Base-by-base conservation (phyloP, 495 filamentous ascomycete species). In the Glutinoglossum americanum region DNA sequence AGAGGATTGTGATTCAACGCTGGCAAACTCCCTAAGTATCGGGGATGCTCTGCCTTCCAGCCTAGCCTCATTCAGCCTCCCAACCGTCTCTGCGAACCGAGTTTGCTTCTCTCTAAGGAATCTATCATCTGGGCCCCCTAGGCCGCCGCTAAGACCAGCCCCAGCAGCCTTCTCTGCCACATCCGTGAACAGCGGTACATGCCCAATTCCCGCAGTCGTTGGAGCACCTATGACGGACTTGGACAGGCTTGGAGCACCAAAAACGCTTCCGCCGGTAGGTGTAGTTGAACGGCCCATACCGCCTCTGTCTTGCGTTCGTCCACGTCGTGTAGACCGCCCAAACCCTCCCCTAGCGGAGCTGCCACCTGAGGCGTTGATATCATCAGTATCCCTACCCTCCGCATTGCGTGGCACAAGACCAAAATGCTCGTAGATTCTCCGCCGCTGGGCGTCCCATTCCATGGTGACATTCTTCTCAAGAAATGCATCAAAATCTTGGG, bases 401-500 rank as follows among this genome's bases (percentile, higher is more conserved):
- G 74, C 73, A 47, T 82, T 77, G 60, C 74, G 79, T 8, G 81
- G 74, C 59, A 77, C 83, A 44, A 99, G 82, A 8, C 92, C 92
- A 66, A 99, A 97, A 65, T 99, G 92, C 63, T 94, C 80, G 66
- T 95, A 95, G 55, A 97, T 94, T 56, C 81, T 80, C 65, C 82
- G 84, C 39, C 89, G 82, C 69, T 97, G 92, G 6, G 82, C 80
- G 57, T 97, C 88, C 90, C 90, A 97, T 67, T 96, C 86, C 73
- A 92, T 82, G 8, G 87, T 86, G 7, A 96, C 82, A 64, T 92
- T 90, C 61, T 94, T 89, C 65, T 96, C 92, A 48, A 99, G 71
- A 67, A 93, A 96, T 41, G 76, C 68, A 65, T 99, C 88, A 62
- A 99, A 97, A 64, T 96, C 90, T 19, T 79, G 80, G 44, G 87